phyloP scores from a whole-genome alignment of 441 rosid species.

The Erysimum cheiri region DNA sequence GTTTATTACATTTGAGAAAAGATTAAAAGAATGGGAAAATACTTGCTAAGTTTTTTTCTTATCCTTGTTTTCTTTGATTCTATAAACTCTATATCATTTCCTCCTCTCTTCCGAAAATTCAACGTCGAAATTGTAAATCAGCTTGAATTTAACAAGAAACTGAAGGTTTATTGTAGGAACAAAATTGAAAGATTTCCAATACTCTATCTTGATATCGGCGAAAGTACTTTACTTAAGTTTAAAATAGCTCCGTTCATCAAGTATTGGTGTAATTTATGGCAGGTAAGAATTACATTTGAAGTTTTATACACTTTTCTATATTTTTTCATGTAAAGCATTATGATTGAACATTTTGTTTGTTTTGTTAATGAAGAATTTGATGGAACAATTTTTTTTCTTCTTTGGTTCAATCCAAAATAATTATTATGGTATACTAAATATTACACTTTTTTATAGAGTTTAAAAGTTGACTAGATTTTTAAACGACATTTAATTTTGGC shows the following conservation, averaged over 20 bases:
- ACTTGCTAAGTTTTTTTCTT: not conserved
- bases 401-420: not conserved
- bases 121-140: conserved; percentile 33
- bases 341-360: not conserved
- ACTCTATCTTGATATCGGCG: conserved; percentile 25
- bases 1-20: not conserved
- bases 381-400: not conserved
- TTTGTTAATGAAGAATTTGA: not conserved
- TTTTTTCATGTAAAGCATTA: not conserved
- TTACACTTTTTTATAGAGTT: not conserved
- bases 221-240: conserved; percentile 18
- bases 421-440: not conserved
- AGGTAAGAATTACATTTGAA: conserved; percentile 8
- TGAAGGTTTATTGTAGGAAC: conserved; percentile 33
- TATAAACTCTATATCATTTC: too few relatives aligned
- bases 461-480: not conserved
- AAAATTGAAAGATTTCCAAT: conserved; percentile 22
- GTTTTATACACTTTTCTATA: not conserved
- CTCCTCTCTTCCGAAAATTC: not conserved
- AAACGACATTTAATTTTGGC: not conserved
- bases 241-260: not conserved
- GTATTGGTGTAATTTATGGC: conserved; percentile 39
- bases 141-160: conserved; percentile 15
- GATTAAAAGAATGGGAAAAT: conserved; percentile 1
- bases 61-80: too few relatives aligned